A percentile compares a stretch with the other conserved stretches of the same genome.
phyloP scores from a whole-genome alignment of 768 basidiomycete species.

The Asterophora lycoperdoides region DNA sequence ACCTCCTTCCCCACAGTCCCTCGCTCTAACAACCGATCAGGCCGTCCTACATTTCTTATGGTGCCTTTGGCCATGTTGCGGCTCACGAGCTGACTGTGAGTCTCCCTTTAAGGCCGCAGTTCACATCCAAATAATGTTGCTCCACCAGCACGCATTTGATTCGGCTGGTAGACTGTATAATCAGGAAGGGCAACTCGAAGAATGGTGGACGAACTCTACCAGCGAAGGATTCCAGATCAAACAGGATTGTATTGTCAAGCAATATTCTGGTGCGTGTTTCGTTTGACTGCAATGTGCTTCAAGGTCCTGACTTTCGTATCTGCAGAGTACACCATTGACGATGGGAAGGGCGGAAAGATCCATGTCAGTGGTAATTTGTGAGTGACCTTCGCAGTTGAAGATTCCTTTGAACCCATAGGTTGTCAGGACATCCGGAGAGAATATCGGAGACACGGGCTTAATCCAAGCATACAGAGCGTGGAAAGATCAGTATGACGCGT shows the following conservation, averaged over 20 bases:
- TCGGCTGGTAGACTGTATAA: constrained; percentile 89
- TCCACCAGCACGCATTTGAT: constrained; percentile 78
- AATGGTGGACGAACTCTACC: constrained; percentile 93
- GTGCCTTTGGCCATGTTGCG: constrained; percentile 89
- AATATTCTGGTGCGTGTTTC: constrained; percentile 66
- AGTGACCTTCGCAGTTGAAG: constrained; percentile 16
- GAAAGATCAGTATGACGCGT: constrained; percentile 69
- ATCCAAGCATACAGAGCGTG: constrained; percentile 91
- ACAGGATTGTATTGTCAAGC: constrained; percentile 86
- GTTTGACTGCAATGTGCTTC: background rate
- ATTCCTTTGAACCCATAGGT: constrained; percentile 10
- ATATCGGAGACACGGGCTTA: constrained; percentile 82
- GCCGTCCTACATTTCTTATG: constrained; percentile 89
- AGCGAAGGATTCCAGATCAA: constrained; percentile 77
- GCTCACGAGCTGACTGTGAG: constrained; percentile 87
- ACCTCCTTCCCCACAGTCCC: background rate
- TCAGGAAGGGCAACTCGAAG: constrained; percentile 77
- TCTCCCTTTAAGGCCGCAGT: background rate
- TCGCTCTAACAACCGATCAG: constrained; percentile 30
- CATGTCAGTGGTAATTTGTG: constrained; percentile 86
- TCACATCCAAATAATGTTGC: background rate
- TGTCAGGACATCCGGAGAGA: constrained; percentile 81
- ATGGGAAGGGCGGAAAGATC: constrained; percentile 78
- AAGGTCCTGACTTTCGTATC: constrained; percentile 1
- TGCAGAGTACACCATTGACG: constrained; percentile 75